Percentiles rank a stretch among this genome's conserved stretches.
Evolutionary conservation across 371 early-diverging fungal species (phyloP).

Genomic region (Mucor lusitanicus): DNA sequence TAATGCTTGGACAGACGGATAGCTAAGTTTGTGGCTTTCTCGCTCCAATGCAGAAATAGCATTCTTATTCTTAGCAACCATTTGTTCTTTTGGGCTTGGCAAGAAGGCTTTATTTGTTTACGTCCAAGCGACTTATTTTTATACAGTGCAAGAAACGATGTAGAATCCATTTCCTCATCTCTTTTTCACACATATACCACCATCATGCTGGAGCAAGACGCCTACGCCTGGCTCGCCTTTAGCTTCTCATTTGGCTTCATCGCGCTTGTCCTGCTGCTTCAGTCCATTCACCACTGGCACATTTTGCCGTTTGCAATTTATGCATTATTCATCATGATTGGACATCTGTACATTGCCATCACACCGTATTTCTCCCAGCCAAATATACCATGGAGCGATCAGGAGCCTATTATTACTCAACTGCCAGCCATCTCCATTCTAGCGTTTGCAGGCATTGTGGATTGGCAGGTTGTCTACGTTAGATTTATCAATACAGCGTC

Average conservation of each 20-base stretch:
- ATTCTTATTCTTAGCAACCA: background rate
- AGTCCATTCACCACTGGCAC: slow-evolving; percentile 10
- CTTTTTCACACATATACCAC: background rate
- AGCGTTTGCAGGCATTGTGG: slow-evolving; percentile 27
- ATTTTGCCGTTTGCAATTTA: slow-evolving; percentile 13
- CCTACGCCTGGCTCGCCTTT: slow-evolving; percentile 6
- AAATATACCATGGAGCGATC: slow-evolving; percentile 15
- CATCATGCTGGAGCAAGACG: slow-evolving; percentile 14
- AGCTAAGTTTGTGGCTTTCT: background rate
- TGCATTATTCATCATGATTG: background rate
- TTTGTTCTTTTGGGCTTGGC: slow-evolving; percentile 4
- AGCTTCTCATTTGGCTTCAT: slow-evolving; percentile 3
- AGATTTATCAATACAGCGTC: slow-evolving; percentile 20
- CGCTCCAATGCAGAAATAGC: background rate
- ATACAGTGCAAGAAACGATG: background rate
- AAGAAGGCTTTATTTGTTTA: slow-evolving; percentile 9
- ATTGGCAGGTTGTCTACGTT: slow-evolving; percentile 29
- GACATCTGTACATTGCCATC: background rate
- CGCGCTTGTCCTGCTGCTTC: background rate
- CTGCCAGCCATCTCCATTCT: slow-evolving; percentile 30
- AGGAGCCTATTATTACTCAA: slow-evolving; percentile 25
- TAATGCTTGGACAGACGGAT: background rate
- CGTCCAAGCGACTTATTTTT: background rate
- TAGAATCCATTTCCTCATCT: background rate
- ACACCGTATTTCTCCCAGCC: background rate